Percentiles rank a stretch among this genome's conserved stretches.
Conservation (phyloP, 2,329 filamentous ascomycete species). For the Bertia moriformis region DNA sequence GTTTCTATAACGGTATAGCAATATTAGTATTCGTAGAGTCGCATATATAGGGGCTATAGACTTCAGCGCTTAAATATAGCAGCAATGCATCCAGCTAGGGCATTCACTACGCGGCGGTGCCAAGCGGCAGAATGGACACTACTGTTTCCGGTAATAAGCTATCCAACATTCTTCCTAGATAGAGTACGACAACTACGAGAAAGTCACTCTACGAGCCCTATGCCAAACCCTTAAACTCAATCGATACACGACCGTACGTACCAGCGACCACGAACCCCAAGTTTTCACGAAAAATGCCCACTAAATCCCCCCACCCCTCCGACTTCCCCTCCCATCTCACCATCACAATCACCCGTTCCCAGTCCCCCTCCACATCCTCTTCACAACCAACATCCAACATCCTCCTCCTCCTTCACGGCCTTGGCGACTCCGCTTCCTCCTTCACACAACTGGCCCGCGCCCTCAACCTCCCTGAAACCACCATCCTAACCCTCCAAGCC, state of each 20-base stretch:
- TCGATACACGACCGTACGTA: neutral
- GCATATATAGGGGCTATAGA: too few relatives aligned
- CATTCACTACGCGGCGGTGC: too few relatives aligned
- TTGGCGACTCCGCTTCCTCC: constrained; percentile 45
- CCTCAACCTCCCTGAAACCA: constrained; percentile 50
- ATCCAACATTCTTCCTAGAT: too few relatives aligned
- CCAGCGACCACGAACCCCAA: neutral
- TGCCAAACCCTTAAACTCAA: neutral
- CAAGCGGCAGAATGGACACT: too few relatives aligned
- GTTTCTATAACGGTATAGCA: too few relatives aligned
- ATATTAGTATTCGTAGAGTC: too few relatives aligned
- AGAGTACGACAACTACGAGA: too few relatives aligned
- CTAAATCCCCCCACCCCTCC: constrained; percentile 15
- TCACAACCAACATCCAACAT: constrained; percentile 36
- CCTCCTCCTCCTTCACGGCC: constrained; percentile 53
- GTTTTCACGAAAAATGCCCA: constrained; percentile 2
- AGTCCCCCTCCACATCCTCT: constrained; percentile 12
- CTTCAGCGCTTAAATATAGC: too few relatives aligned
- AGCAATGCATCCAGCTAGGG: too few relatives aligned
- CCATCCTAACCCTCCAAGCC: constrained; percentile 44
- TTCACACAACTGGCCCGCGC: constrained; percentile 44
- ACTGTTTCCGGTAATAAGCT: too few relatives aligned
- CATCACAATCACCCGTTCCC: constrained; percentile 17
- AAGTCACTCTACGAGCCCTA: too few relatives aligned
- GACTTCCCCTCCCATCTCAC: constrained; percentile 28